Base-by-base conservation (phyloP, 2,329 filamentous ascomycete genomes). In the Orbilia brochopaga region DNA sequence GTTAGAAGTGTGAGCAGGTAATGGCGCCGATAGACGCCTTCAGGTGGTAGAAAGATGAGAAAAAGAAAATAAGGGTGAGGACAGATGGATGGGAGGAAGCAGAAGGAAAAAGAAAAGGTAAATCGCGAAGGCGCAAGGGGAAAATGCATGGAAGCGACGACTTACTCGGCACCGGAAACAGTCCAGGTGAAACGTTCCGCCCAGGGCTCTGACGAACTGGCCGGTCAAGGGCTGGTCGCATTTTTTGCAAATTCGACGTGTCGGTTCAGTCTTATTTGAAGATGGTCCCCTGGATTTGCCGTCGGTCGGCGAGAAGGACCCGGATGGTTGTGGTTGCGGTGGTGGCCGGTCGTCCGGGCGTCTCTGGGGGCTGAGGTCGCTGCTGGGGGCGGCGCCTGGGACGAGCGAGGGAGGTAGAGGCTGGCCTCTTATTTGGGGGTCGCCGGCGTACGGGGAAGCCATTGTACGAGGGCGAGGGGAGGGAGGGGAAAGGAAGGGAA, bases 101-200 rank as follows among this genome's bases (percentile, higher is more conserved):
- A n/a, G n/a, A 35, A 24, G 42, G 57, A 48, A 21, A 56, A 27
- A 15, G 37, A 56, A 32, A 17, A 50, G 44, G 27, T 19, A 27
- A 46, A 5, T 27, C 23, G 35, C 21, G 44, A 40, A 40, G 32
- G 42, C 44, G 57, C 21, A 37, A 37, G 27, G 19, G 42, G 58
- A 27, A 46, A 56, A 46, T 27, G 60, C 61, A 27, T 27, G 48
- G 46, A 42, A 40, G 58, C 35, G 19, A 44, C 24, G 46, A 85
- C 87, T 82, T 85, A 97, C 93, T 81, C 91, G 87, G 80, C 94
- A 99, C 79, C 91, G 95, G 81, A 99, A 99, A 83, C 94, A 99
- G 80, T 99, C 93, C 75, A 99, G 82, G 82, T 99, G 94, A 79
- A 91, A 99, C 59, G 93, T 97, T 66, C 92, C 92, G 61, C 92